Percentiles rank a stretch among this genome's conserved stretches.
Conservation (phyloP, 805 yeast genomes). For the Wickerhamiella australiensis region DNA sequence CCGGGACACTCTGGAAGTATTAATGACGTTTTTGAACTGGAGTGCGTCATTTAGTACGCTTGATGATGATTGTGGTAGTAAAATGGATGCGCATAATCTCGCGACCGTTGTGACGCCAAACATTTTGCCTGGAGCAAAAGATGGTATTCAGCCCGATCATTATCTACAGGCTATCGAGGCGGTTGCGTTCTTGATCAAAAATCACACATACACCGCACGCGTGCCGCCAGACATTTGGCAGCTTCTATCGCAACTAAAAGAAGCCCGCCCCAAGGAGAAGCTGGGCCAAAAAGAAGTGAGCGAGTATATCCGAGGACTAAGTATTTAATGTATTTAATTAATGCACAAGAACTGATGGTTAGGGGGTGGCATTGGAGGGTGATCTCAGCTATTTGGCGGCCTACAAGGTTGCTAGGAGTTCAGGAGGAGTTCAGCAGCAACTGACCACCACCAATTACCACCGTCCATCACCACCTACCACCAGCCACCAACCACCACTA, state of each 20-base stretch:
- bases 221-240: constrained; percentile 57
- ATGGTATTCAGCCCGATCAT: constrained; percentile 24
- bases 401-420: too few relatives aligned
- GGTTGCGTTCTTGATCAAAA: constrained; percentile 67
- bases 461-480: too few relatives aligned
- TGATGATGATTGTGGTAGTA: constrained; percentile 81
- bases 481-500: too few relatives aligned
- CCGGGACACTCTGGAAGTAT: constrained; percentile 76
- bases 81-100: constrained; percentile 90
- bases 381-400: too few relatives aligned
- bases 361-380: too few relatives aligned
- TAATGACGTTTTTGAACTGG: constrained; percentile 82
- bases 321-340: constrained; percentile 5
- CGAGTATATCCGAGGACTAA: constrained; percentile 1
- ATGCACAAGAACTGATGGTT: too few relatives aligned
- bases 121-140: constrained; percentile 40
- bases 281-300: constrained; percentile 3
- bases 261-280: constrained; percentile 10
- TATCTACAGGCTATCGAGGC: constrained; percentile 88
- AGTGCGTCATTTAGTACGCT: constrained; percentile 89
- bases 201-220: constrained; percentile 63
- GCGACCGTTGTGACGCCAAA: constrained; percentile 96
- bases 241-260: constrained; percentile 36
- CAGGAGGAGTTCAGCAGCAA: too few relatives aligned
- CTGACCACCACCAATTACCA: too few relatives aligned